Evolutionary conservation across 176 grass and related monocot genomes (phyloP).

Genomic region (Aegilops longissima): DNA sequence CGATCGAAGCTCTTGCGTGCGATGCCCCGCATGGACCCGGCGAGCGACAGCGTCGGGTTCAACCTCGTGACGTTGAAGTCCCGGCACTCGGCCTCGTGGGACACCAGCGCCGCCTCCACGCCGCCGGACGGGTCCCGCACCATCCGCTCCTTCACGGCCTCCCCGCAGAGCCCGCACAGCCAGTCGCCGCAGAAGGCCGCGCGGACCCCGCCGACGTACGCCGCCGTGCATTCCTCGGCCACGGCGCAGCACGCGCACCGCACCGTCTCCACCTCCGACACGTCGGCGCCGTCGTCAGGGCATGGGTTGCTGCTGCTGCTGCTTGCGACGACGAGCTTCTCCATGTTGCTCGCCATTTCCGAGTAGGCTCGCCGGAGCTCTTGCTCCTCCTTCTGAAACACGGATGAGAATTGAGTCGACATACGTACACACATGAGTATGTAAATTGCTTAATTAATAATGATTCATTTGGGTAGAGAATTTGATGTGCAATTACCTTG

Average conservation of each 20-base stretch:
- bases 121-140: conserved; percentile 26
- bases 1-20: conserved; percentile 61
- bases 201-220: conserved; percentile 67
- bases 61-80: conserved; percentile 69
- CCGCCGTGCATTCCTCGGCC: conserved; percentile 84
- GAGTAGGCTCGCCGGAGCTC: conserved; percentile 39
- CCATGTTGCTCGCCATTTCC: conserved; percentile 35
- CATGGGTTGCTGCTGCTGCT: not conserved
- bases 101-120: conserved; percentile 61
- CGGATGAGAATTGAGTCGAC: not conserved
- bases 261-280: conserved; percentile 59
- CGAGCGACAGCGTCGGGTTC: conserved; percentile 73
- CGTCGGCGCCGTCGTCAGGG: not conserved
- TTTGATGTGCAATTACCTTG: conserved; percentile 33
- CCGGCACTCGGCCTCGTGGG: conserved; percentile 59
- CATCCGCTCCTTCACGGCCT: conserved; percentile 77
- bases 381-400: conserved; percentile 38
- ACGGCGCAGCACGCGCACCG: conserved; percentile 91
- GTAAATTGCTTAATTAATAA: not conserved
- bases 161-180: conserved; percentile 87
- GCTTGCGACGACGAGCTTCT: conserved; percentile 17
- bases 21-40: conserved; percentile 73
- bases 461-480: not conserved
- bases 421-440: not conserved
- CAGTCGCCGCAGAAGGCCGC: conserved; percentile 72